phyloP scores from a whole-genome alignment of 257 asterid species.

The Anisodus tanguticus region DNA sequence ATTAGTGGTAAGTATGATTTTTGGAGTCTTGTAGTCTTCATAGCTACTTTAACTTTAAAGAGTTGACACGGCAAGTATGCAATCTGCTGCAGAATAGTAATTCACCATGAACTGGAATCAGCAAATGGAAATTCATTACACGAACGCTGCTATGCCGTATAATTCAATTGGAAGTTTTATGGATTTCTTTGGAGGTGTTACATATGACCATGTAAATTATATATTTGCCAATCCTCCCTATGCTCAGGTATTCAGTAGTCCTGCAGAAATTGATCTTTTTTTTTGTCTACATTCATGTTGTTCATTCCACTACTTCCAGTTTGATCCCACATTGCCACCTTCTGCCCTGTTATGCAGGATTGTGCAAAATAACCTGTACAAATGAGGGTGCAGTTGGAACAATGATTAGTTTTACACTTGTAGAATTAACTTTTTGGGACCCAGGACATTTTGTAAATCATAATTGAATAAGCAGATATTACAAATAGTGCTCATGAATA shows the following conservation, averaged over 20 bases:
- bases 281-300: not conserved
- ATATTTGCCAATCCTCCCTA: conserved; percentile 72
- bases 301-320: not conserved
- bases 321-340: not conserved
- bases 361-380: not conserved
- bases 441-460: conserved; percentile 3
- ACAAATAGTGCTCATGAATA: not conserved
- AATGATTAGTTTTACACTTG: not conserved
- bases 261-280: conserved; percentile 25
- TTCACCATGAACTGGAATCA: conserved; percentile 67
- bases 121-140: conserved; percentile 66
- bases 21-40: not conserved
- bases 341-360: conserved; percentile 14
- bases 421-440: not conserved
- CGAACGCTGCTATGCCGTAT: conserved; percentile 71
- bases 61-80: not conserved
- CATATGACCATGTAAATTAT: conserved; percentile 84
- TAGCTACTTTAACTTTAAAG: conserved; percentile 1
- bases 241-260: conserved; percentile 55
- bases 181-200: conserved; percentile 89
- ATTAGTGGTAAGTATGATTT: conserved; percentile 7
- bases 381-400: conserved; percentile 23
- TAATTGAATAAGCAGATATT: not conserved
- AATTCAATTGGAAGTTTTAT: conserved; percentile 85
- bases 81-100: conserved; percentile 31